phyloP scores from a whole-genome alignment of 1,139 yeast genomes.

The Yamadazyma triangularis region DNA sequence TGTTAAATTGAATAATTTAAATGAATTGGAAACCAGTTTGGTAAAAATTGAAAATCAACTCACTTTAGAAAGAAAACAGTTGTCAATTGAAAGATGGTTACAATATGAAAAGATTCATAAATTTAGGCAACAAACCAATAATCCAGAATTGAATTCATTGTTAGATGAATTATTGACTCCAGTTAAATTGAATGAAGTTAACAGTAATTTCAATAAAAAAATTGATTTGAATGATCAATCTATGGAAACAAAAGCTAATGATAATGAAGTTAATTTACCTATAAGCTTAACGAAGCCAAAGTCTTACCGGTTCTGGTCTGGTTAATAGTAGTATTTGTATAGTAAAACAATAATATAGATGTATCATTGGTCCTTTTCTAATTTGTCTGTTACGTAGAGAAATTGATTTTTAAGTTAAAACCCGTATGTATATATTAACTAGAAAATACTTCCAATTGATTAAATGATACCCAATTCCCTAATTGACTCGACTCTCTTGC shows the following conservation, averaged over 20 bases:
- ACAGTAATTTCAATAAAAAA: conserved; percentile 22
- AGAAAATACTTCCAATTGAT: no score
- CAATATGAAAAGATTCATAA: conserved; percentile 39
- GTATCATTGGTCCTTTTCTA: no score
- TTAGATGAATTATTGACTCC: conserved; percentile 41
- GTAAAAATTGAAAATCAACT: conserved; percentile 46
- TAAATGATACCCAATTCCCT: no score
- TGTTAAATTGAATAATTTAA: conserved; percentile 46
- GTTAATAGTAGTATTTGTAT: conserved; percentile 19
- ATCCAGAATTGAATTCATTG: conserved; percentile 41
- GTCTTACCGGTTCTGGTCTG: conserved; percentile 57
- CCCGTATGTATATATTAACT: no score
- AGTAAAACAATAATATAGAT: no score
- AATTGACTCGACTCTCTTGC: no score
- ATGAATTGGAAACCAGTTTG: conserved; percentile 47
- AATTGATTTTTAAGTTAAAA: no score
- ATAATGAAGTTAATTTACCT: conserved; percentile 45
- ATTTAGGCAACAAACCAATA: conserved; percentile 35
- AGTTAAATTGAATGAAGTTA: conserved; percentile 31
- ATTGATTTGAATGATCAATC: conserved; percentile 20
- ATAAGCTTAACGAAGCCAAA: conserved; percentile 54
- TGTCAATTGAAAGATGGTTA: conserved; percentile 42
- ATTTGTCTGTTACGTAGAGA: no score
- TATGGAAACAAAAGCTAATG: conserved; percentile 26
- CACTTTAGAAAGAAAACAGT: conserved; percentile 47